Evolutionary conservation across 2,329 filamentous ascomycete species (phyloP).

Genomic region (Tetracladium maxilliforme): DNA sequence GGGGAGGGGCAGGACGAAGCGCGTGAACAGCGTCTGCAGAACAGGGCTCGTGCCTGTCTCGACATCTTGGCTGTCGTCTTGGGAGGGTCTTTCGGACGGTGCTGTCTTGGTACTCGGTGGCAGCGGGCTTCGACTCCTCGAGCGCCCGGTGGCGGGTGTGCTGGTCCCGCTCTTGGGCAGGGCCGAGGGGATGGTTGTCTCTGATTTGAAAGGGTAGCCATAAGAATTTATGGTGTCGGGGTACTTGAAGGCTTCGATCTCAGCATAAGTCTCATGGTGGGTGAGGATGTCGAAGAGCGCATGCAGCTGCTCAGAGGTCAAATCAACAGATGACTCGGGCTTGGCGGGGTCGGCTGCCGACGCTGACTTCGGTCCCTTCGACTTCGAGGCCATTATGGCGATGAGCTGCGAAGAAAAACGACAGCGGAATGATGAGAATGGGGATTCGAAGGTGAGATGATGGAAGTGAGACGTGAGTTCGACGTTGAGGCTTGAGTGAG

Average conservation of each 20-base stretch:
- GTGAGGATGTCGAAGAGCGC: conserved; percentile 12
- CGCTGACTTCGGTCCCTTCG: too few species aligned
- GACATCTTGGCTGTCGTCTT: conserved; percentile 12
- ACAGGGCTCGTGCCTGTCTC: conserved; percentile 42
- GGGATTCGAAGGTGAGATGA: too few species aligned
- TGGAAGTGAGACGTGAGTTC: too few species aligned
- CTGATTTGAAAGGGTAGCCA: conserved; percentile 48
- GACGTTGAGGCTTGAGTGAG: too few species aligned
- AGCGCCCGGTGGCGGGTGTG: conserved; percentile 9
- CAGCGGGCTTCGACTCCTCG: too few species aligned
- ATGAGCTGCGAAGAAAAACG: too few species aligned
- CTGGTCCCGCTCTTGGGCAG: conserved; percentile 5
- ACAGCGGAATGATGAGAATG: too few species aligned
- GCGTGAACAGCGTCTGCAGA: conserved; percentile 52
- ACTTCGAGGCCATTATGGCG: too few species aligned
- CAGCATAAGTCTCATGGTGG: conserved; percentile 33
- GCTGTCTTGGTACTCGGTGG: too few species aligned
- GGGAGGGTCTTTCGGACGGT: too few species aligned
- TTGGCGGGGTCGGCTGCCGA: too few species aligned
- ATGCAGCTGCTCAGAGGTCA: conserved; percentile 8
- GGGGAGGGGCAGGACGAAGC: conserved; percentile 50
- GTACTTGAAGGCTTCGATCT: conserved; percentile 58
- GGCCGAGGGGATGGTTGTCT: conserved; percentile 8
- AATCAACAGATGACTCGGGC: too few species aligned
- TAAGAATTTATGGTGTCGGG: conserved; percentile 49